Evolutionary conservation across 306 rosid genomes (phyloP), one percentile per base, ranked within the genome.

Genomic region (Macrotyloma uniflorum): DNA sequence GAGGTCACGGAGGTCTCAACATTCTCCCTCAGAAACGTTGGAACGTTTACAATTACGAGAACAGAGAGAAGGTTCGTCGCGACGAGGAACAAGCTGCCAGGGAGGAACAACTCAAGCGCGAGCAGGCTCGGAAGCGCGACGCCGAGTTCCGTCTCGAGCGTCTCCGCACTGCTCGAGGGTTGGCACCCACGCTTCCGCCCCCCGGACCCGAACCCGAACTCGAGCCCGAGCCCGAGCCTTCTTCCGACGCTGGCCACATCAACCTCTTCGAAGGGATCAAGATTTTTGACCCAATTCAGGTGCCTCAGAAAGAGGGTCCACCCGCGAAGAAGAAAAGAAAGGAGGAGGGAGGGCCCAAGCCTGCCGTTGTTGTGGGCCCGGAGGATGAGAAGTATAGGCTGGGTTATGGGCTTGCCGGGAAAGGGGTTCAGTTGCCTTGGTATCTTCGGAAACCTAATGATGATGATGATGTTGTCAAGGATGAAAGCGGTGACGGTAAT

Each of bases 21-120:
- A 94, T 94, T 53, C 97, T 94, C 58, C 98, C 98, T 22, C 98
- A 94, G 85, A 94, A 94, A 86, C 87, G 95, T 14, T 94, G 98
- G 98, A 94, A 92, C 76, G 98, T 94, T 20, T 94, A 94, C 86
- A 90, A 89, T 75, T 94, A 23, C 71, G 98, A 94, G 0, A 94
- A 94, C 77, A 77, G 95, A 73, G 98, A 94, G 82, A 94, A 94
- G 78, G 98, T 94, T 1, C 88, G 89, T 16, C 88, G 59, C 23
- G 98, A 94, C 51, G 98, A 92, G 79, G 98, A 94, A 67, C 87
- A 88, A 18, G 98, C 97, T 43, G 98, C 98, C 5, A 92, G 59
- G 74, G 98, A 94, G 46, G 98, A 94, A 42, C 98, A 92, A 87
- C 72, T 92, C 5, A 92, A 94, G 80, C 97, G 90, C n/a, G 92